Base-by-base conservation (phyloP, 805 yeast species). In the Candida orba region DNA sequence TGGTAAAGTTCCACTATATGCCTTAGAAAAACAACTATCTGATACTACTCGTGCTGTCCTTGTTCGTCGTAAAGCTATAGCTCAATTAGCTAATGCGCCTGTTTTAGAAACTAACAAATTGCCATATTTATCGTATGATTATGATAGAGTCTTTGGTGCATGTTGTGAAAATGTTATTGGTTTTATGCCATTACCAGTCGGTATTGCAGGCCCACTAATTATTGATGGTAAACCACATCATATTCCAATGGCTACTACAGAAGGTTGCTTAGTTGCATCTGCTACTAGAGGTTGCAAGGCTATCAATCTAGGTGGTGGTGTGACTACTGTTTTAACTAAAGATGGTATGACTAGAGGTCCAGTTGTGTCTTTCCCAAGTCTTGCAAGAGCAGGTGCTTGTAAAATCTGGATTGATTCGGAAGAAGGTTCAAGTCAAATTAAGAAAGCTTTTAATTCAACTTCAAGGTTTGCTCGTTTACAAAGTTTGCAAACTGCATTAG, bases 311-410 rank as follows among this genome's bases (percentile, higher is more conserved):
- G 99, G 99, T 47, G 97, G 98, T 41, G 99, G 99, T 64, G 95
- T 85, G 25, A 71, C 77, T 40, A 87, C 99, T 27, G 95, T 91
- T 23, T 73, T 93, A 53, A 87, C 96, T 13, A 84, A 81, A 54
- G 99, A 93, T 62, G 97, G 98, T 65, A 93, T 93, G 99, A 90
- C 99, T 15, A 84, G 99, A 71, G 99, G 99, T 34, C 99, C 99
- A 36, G 89, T 96, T 75, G 96, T 93, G 41, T 71, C 84, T 29
- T 93, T 93, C 73, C 84, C 93, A 36, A 66, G 84, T 8, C 75
- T 93, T 60, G 62, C 71, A 23, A 79, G 97, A 67, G 89, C 98
- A 10, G 99, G 98, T 58, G 88, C 88, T 23, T 93, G 96, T 57
- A 93, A 93, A 64, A 65, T 85, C 27, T 93, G 97, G 97, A 71